Percentiles rank a stretch among this genome's conserved stretches.
These are phyloP conservation scores for Achaetomium macrosporum DNA, from an alignment of 2,329 filamentous ascomycete species.

Conservation along the genomic window DNA sequence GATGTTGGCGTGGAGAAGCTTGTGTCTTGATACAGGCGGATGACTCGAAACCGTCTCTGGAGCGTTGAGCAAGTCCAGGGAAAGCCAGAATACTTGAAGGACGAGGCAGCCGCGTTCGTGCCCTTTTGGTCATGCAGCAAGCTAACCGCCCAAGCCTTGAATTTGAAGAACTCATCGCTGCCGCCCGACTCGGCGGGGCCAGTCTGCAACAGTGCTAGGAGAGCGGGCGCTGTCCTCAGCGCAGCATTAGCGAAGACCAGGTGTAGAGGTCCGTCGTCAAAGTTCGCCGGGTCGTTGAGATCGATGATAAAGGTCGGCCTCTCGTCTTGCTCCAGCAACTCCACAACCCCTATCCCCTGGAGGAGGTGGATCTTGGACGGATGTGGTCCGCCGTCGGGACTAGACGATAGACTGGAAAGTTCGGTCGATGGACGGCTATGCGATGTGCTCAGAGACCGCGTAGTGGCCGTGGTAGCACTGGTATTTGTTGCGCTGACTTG, in stretches of 20 bases:
- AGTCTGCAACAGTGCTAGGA: constrained; percentile 52
- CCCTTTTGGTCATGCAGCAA: constrained; percentile 47
- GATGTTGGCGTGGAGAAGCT: constrained; percentile 36
- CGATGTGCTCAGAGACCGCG: constrained; percentile 45
- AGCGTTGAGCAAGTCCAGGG: constrained; percentile 67
- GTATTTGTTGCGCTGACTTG: constrained; percentile 43
- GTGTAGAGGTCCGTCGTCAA: constrained; percentile 47
- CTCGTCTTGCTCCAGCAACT: constrained; percentile 70
- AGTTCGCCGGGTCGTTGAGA: constrained; percentile 52
- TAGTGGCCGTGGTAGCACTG: constrained; percentile 20
- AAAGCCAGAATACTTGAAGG: constrained; percentile 57
- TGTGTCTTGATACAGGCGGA: constrained; percentile 49
- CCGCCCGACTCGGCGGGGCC: constrained; percentile 39
- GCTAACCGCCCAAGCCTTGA: constrained; percentile 64
- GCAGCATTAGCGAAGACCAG: constrained; percentile 65
- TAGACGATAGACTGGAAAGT: constrained; percentile 44
- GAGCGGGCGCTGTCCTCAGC: constrained; percentile 50
- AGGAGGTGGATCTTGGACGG: constrained; percentile 50
- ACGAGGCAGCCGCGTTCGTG: constrained; percentile 47
- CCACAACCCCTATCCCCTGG: constrained; percentile 60
- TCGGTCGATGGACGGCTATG: constrained; percentile 49
- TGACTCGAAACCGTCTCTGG: constrained; percentile 60
- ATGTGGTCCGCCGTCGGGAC: constrained; percentile 45
- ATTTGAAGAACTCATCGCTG: constrained; percentile 50
- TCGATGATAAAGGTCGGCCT: constrained; percentile 73